Evolutionary conservation across 768 basidiomycete species (phyloP), one percentile per base, ranked within the genome.

Genomic region (Amanita pseudoporphyria): DNA sequence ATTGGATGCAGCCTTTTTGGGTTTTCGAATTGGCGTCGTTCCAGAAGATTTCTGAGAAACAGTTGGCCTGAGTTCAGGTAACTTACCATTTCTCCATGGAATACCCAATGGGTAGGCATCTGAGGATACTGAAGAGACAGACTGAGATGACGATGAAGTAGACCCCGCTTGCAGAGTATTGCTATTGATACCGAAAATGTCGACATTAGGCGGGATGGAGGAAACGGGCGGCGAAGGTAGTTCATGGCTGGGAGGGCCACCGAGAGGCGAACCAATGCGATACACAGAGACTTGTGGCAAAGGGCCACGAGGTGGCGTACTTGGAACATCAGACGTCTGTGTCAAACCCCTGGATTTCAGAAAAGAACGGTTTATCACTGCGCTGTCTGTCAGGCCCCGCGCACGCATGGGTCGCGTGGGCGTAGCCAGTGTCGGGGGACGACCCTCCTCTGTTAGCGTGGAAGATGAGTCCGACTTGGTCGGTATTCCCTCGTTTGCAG

Each of bases 1-100:
- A 50, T 82, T 77, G 10, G 82, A 84, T 16, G 73, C 49, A 3
- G 74, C 72, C 56, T 79, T 81, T 61, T 73, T 81, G 49, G 77
- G 60, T 66, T 67, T 28, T 64, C 67, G 19, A 66, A 57, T 12
- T 64, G 58, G 41, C 57, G 42, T 31, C 56, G 53, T 28, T 7
- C 4, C 26, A 3, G 7, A 16, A 58, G 57, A 19, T 19, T 48
- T 48, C 38, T 39, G 36, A 55, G 12, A 50, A 26, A 18, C 52
- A 7, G 12, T 42, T 6, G 22, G 35, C 21, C 14, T 12, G 21
- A n/a, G n/a, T n/a, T 38, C 31, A 2, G 44, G 22, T 14, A 10
- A 9, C 61, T 66, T 50, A 60, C 57, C 14, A 36, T 60, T 60
- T 47, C 57, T 57, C 45, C 58, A 60, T 24, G 59, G 53, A 39